Evolutionary conservation across 768 basidiomycete genomes (phyloP).

Genomic region (Boletus subparvulus): DNA sequence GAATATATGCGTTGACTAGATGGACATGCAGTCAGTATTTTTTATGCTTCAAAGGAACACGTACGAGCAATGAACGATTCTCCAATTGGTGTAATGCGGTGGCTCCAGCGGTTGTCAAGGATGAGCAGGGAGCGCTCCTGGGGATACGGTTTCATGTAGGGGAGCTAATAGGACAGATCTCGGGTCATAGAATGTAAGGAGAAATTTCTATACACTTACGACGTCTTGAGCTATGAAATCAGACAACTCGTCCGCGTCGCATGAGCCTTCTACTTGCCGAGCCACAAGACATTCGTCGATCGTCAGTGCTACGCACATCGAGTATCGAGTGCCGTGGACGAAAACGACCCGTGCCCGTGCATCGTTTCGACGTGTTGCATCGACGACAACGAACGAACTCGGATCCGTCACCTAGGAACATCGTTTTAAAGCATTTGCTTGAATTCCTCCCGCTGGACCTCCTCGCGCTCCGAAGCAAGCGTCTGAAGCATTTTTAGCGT

Average conservation of each 20-base stretch:
- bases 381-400: constrained; percentile 6
- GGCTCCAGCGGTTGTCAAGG: constrained; percentile 32
- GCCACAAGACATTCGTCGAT: neutral
- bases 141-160: constrained; percentile 32
- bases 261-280: constrained; percentile 32
- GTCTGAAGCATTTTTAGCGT: neutral
- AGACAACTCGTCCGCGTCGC: constrained; percentile 34
- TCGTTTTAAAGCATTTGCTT: neutral
- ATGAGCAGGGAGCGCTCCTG: constrained; percentile 25
- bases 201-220: neutral
- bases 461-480: neutral
- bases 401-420: neutral
- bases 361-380: neutral
- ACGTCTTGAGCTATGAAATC: constrained; percentile 31
- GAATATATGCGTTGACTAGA: neutral
- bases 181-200: neutral
- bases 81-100: neutral
- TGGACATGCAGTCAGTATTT: neutral
- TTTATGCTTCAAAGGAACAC: neutral
- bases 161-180: constrained; percentile 11
- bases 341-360: constrained; percentile 21
- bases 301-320: constrained; percentile 36
- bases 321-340: constrained; percentile 31
- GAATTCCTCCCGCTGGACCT: neutral
- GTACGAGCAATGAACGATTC: neutral